phyloP scores from a whole-genome alignment of 805 yeast species.

The Sungouiella thailandica region DNA sequence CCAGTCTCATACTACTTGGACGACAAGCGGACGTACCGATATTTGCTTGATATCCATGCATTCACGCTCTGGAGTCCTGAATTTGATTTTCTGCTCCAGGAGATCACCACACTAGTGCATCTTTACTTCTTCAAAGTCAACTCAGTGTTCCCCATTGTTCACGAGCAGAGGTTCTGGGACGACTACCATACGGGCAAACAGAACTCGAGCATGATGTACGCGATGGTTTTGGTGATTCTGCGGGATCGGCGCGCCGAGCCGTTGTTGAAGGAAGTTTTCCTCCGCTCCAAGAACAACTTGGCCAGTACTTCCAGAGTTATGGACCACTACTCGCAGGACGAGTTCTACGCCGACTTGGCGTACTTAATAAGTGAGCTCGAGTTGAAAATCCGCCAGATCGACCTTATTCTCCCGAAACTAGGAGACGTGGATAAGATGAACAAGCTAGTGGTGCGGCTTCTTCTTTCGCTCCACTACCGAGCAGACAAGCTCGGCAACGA shows the following conservation, averaged over 20 bases:
- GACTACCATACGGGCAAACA: constrained; percentile 17
- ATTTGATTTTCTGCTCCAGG: constrained; percentile 16
- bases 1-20: constrained; percentile 13
- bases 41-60: constrained; percentile 31
- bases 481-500: constrained; percentile 26
- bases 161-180: constrained; percentile 25
- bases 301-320: not conserved
- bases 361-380: constrained; percentile 22
- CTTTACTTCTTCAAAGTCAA: constrained; percentile 29
- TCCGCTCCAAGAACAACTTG: constrained; percentile 3
- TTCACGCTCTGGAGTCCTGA: constrained; percentile 30
- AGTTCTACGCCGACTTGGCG: constrained; percentile 9
- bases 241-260: constrained; percentile 25
- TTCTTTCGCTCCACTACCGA: constrained; percentile 23
- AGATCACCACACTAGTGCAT: constrained; percentile 18
- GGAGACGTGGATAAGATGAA: constrained; percentile 28
- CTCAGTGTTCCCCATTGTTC: constrained; percentile 28
- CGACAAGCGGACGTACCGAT: constrained; percentile 16
- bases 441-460: constrained; percentile 18
- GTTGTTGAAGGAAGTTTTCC: constrained; percentile 18
- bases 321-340: constrained; percentile 1
- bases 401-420: constrained; percentile 22
- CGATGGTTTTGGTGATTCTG: constrained; percentile 24
- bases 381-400: constrained; percentile 28
- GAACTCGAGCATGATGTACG: constrained; percentile 20